These are phyloP conservation scores for Penicillium canescens DNA, from an alignment of 495 filamentous ascomycete species.

Conservation along the genomic window DNA sequence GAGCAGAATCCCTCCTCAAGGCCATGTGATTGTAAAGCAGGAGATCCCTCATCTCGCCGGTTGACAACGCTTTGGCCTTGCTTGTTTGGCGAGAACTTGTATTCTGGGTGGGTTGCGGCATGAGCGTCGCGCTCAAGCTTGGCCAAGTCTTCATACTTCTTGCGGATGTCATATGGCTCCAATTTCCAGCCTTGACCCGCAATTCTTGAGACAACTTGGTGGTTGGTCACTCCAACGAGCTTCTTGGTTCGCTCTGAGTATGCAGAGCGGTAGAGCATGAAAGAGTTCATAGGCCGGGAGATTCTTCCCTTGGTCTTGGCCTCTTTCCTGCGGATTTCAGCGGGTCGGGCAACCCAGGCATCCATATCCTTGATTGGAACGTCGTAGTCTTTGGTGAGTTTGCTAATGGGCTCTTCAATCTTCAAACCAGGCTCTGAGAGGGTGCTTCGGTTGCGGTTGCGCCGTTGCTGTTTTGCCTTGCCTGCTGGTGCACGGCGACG, in stretches of 20 bases:
- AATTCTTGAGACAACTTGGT: conserved; percentile 86
- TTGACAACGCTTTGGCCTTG: conserved; percentile 42
- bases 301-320: conserved; percentile 75
- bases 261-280: conserved; percentile 96
- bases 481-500: neutral
- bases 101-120: conserved; percentile 80
- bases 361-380: conserved; percentile 79
- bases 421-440: neutral
- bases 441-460: conserved; percentile 2
- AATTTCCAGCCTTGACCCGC: conserved; percentile 84
- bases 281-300: conserved; percentile 94
- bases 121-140: conserved; percentile 85
- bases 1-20: conserved; percentile 9
- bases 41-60: conserved; percentile 27
- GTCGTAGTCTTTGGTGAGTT: conserved; percentile 67
- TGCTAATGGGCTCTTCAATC: conserved; percentile 64
- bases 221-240: conserved; percentile 85
- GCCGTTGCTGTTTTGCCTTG: conserved; percentile 8
- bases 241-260: conserved; percentile 84
- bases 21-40: conserved; percentile 3
- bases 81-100: conserved; percentile 93
- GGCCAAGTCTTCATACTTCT: conserved; percentile 81
- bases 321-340: conserved; percentile 67
- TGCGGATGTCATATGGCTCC: conserved; percentile 68
- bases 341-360: conserved; percentile 71